Evolutionary conservation across 371 early-diverging fungal species (phyloP).

Genomic region (Cokeromyces recurvatus): DNA sequence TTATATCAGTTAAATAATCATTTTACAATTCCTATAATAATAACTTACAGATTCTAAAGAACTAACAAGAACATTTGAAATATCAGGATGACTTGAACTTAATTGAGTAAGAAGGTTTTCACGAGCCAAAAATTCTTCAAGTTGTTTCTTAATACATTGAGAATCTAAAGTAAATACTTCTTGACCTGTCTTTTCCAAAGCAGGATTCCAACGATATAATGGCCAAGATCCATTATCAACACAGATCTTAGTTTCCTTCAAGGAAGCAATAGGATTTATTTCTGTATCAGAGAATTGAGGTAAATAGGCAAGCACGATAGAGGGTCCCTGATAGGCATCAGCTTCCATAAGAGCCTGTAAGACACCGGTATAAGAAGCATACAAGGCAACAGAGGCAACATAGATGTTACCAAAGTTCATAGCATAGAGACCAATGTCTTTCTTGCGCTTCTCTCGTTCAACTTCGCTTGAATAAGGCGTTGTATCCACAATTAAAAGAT

Average conservation of each 20-base stretch:
- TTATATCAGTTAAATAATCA: background rate
- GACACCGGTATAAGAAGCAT: constrained; percentile 81
- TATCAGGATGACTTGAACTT: constrained; percentile 55
- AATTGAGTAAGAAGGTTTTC: constrained; percentile 74
- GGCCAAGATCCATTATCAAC: constrained; percentile 80
- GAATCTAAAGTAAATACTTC: constrained; percentile 75
- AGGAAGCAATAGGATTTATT: no score
- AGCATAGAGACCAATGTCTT: constrained; percentile 89
- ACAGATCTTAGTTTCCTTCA: constrained; percentile 81
- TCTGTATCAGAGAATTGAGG: no score
- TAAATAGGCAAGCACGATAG: constrained; percentile 80
- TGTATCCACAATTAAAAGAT: constrained; percentile 81
- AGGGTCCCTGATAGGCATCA: constrained; percentile 82
- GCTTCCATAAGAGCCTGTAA: constrained; percentile 89
- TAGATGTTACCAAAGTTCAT: constrained; percentile 86
- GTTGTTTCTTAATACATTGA: constrained; percentile 73
- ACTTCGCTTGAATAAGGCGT: constrained; percentile 57
- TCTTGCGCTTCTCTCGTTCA: constrained; percentile 71
- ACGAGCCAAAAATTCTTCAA: constrained; percentile 73
- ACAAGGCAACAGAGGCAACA: constrained; percentile 84
- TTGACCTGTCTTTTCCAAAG: constrained; percentile 25
- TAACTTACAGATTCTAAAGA: constrained; percentile 36
- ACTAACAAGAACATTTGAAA: constrained; percentile 45
- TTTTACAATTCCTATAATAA: background rate
- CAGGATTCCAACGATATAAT: constrained; percentile 90